phyloP scores from a whole-genome alignment of 495 filamentous ascomycete genomes.

The Massariosphaeria phaeospora region DNA sequence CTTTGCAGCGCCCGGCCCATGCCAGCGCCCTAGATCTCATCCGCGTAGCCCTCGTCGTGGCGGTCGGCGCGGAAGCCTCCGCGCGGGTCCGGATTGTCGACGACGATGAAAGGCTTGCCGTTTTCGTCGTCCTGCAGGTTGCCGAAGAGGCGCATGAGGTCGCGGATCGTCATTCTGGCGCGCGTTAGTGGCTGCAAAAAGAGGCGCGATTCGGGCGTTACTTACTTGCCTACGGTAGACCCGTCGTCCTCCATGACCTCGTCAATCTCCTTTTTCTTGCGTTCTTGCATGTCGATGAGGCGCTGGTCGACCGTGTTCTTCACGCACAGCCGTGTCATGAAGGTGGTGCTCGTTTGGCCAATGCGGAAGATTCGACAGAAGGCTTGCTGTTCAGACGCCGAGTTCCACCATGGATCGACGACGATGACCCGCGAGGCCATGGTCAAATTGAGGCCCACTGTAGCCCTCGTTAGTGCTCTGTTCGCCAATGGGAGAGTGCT shows the following conservation, averaged over 20 bases:
- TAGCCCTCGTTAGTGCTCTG: neutral
- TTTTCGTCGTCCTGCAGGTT: slow-evolving; percentile 25
- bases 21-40: slow-evolving; percentile 1
- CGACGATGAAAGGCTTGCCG: slow-evolving; percentile 37
- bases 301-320: slow-evolving; percentile 50
- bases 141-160: slow-evolving; percentile 39
- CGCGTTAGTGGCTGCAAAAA: too few relatives aligned
- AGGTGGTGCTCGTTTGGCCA: slow-evolving; percentile 53
- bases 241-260: slow-evolving; percentile 35
- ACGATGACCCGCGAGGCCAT: slow-evolving; percentile 45
- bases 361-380: slow-evolving; percentile 61
- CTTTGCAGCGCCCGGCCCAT: neutral
- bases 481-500: neutral
- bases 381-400: slow-evolving; percentile 45
- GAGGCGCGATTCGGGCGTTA: too few relatives aligned
- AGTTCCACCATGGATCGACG: slow-evolving; percentile 46
- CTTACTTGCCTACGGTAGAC: slow-evolving; percentile 13
- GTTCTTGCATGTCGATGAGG: slow-evolving; percentile 44
- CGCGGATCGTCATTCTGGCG: slow-evolving; percentile 20
- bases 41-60: slow-evolving; percentile 19
- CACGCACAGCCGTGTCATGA: slow-evolving; percentile 51
- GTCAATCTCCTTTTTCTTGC: slow-evolving; percentile 37
- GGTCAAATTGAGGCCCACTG: slow-evolving; percentile 41
- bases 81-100: slow-evolving; percentile 23
- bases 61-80: slow-evolving; percentile 13